Conservation (phyloP, 441 rosid species). For the Arabidopsis lyrata region DNA sequence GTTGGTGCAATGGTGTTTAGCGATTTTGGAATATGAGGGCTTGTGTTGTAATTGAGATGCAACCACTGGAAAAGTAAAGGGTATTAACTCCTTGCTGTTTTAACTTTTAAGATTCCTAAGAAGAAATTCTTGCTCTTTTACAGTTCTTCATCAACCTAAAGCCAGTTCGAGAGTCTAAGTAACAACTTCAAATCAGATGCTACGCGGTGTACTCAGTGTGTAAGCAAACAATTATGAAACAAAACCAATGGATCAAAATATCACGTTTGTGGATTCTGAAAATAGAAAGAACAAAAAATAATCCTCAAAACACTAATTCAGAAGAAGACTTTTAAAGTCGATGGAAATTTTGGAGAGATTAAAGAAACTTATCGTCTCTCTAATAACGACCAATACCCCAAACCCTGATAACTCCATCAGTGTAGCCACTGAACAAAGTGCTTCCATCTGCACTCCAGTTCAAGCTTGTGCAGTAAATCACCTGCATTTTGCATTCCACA, state of each 20-base stretch:
- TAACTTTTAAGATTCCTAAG: neutral
- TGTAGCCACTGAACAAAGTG: slow-evolving; percentile 90
- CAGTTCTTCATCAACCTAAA: neutral
- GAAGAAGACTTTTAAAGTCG: slow-evolving; percentile 6
- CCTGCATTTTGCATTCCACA: slow-evolving; percentile 51
- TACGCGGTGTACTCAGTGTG: neutral
- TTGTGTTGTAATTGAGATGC: neutral
- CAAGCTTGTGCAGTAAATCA: slow-evolving; percentile 88
- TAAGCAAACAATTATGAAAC: slow-evolving; percentile 2
- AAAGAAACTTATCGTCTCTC: slow-evolving; percentile 12
- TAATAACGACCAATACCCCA: slow-evolving; percentile 87
- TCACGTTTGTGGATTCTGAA: slow-evolving; percentile 11
- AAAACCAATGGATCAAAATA: slow-evolving; percentile 10
- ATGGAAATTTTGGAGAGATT: slow-evolving; percentile 3
- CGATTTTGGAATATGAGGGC: neutral
- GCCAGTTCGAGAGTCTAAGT: neutral
- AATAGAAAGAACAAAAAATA: slow-evolving; percentile 2
- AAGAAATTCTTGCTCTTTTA: neutral
- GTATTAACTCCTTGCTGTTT: neutral
- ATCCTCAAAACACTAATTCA: slow-evolving; percentile 28
- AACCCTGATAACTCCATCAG: slow-evolving; percentile 89
- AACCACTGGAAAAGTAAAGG: neutral
- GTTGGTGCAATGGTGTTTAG: neutral
- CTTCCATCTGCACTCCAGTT: slow-evolving; percentile 95
- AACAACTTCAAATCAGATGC: slow-evolving; percentile 9